Conservation (phyloP, 352 stramenopile species). For the Phytophthora kernoviae region DNA sequence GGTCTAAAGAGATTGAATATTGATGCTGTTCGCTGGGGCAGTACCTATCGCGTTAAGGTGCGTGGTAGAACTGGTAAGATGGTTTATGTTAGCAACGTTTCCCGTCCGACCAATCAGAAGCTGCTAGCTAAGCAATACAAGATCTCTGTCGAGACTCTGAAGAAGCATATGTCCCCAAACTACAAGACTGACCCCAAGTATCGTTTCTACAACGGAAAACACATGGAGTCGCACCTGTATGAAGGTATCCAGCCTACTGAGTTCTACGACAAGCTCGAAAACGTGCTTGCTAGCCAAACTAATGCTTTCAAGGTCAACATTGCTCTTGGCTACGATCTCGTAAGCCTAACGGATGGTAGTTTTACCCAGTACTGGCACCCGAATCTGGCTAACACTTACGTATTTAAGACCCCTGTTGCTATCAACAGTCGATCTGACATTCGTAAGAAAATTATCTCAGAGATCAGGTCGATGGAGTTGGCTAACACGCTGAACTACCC, state of each 20-base stretch:
- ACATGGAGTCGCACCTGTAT: neutral
- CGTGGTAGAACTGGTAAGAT: neutral
- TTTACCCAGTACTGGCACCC: slow-evolving; percentile 3
- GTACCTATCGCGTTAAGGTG: slow-evolving; percentile 11
- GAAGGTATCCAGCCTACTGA: neutral
- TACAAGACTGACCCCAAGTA: slow-evolving; percentile 3
- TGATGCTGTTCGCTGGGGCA: neutral
- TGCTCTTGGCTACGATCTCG: slow-evolving; percentile 13
- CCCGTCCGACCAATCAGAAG: neutral
- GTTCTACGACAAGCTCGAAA: slow-evolving; percentile 10
- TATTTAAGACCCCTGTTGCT: slow-evolving; percentile 14
- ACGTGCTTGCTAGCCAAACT: slow-evolving; percentile 10
- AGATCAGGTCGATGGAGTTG: too few species aligned
- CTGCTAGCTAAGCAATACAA: slow-evolving; percentile 12
- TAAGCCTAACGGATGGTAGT: slow-evolving; percentile 1
- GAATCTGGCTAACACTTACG: slow-evolving; percentile 1
- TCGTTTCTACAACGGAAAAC: slow-evolving; percentile 6
- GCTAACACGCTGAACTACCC: too few species aligned
- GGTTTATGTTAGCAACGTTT: slow-evolving; percentile 6
- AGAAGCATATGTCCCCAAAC: slow-evolving; percentile 6
- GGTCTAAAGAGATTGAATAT: slow-evolving; percentile 3
- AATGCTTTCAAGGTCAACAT: slow-evolving; percentile 19
- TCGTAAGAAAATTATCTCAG: too few species aligned
- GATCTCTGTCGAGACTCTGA: neutral
- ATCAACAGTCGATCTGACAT: neutral